Evolutionary conservation across 345 rosid species (phyloP).

Genomic region (Streptanthus diversifolius): DNA sequence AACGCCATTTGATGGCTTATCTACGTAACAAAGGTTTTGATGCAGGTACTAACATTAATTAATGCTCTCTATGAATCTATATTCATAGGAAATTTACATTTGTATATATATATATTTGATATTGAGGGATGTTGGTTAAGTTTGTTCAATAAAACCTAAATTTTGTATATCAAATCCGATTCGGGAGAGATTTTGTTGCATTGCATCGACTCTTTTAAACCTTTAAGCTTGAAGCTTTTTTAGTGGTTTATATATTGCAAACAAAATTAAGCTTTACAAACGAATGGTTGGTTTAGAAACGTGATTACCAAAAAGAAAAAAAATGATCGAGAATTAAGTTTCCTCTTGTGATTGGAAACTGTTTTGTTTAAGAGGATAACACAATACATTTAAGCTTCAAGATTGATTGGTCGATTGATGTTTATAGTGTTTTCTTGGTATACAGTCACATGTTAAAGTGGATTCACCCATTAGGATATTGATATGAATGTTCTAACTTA

Average conservation of each 20-base stretch:
- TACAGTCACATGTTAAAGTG: not conserved
- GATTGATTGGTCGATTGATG: not conserved
- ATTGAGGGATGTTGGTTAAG: not conserved
- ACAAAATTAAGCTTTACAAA: no score
- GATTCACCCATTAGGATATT: not conserved
- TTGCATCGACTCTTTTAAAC: not conserved
- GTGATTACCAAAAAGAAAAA: not conserved
- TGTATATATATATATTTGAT: not conserved
- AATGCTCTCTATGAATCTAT: not conserved
- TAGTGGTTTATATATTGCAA: no score
- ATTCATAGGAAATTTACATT: not conserved
- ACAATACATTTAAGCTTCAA: not conserved
- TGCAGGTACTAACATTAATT: constrained; percentile 51
- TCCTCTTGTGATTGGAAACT: not conserved
- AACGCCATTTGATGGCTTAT: constrained; percentile 52
- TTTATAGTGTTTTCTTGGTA: not conserved
- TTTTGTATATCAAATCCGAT: not conserved
- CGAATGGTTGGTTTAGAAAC: not conserved
- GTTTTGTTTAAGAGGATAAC: not conserved
- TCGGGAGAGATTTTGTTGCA: not conserved
- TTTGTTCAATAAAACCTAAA: not conserved
- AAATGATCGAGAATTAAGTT: not conserved
- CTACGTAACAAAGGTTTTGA: constrained; percentile 64
- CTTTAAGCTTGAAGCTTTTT: not conserved
- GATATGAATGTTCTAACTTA: not conserved